These are phyloP conservation scores for Globisporangium cederbergense DNA, from an alignment of 352 stramenopile genomes.

Conservation along the genomic window DNA sequence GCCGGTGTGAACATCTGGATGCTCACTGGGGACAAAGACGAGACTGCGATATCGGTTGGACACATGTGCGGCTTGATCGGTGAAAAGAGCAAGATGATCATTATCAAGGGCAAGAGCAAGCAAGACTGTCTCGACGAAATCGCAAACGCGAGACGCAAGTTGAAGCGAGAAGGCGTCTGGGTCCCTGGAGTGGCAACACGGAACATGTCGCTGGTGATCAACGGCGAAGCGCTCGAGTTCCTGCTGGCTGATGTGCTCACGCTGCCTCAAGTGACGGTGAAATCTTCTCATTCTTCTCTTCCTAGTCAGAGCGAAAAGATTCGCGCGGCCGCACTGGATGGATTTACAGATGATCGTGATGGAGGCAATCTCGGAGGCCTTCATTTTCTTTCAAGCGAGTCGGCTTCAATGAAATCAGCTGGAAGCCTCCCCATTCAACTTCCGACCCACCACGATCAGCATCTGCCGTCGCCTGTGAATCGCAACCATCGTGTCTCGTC, in stretches of 20 bases:
- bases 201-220: slow-evolving; percentile 80
- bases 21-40: slow-evolving; percentile 98
- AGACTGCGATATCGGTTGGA: slow-evolving; percentile 98
- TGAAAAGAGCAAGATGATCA: slow-evolving; percentile 73
- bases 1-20: slow-evolving; percentile 99
- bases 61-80: slow-evolving; percentile 94
- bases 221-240: slow-evolving; percentile 74
- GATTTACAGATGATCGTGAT: slow-evolving; percentile 24
- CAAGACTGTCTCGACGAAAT: slow-evolving; percentile 83
- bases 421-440: slow-evolving; percentile 33
- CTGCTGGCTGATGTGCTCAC: slow-evolving; percentile 46
- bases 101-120: slow-evolving; percentile 79
- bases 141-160: slow-evolving; percentile 59
- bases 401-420: slow-evolving; percentile 49
- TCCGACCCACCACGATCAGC: slow-evolving; percentile 13
- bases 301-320: slow-evolving; percentile 14
- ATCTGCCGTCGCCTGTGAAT: neutral
- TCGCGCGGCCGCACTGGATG: slow-evolving; percentile 19
- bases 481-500: slow-evolving; percentile 23
- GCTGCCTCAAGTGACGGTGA: slow-evolving; percentile 4
- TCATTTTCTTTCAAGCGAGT: slow-evolving; percentile 28
- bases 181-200: slow-evolving; percentile 67
- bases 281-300: neutral
- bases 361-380: slow-evolving; percentile 9
- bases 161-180: slow-evolving; percentile 80